phyloP scores from a whole-genome alignment of 2,329 filamentous ascomycete species.

The Aureobasidium vineae region DNA sequence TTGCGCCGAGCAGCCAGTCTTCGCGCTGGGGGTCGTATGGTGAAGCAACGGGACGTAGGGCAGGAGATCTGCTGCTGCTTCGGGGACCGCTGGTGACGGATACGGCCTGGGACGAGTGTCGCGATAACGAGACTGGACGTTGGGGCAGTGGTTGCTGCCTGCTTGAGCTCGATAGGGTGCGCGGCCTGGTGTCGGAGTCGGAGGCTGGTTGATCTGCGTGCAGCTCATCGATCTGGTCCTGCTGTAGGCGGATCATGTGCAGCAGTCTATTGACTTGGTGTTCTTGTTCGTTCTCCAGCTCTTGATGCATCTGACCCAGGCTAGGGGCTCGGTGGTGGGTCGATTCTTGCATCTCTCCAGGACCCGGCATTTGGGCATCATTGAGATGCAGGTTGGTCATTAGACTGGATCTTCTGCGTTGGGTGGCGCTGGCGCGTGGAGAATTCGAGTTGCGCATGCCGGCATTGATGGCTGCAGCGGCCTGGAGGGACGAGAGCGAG shows the following conservation, averaged over 20 bases:
- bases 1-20: conserved; percentile 61
- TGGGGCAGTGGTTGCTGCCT: conserved; percentile 27
- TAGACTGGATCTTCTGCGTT: conserved; percentile 61
- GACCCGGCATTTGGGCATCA: conserved; percentile 64
- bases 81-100: conserved; percentile 36
- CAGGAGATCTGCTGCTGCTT: conserved; percentile 45
- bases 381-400: conserved; percentile 73
- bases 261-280: conserved; percentile 76
- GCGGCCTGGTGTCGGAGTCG: conserved; percentile 22
- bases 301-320: conserved; percentile 73
- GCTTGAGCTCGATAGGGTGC: conserved; percentile 37
- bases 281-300: conserved; percentile 76
- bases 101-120: conserved; percentile 45
- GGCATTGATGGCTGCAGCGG: conserved; percentile 70
- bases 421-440: conserved; percentile 23
- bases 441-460: conserved; percentile 41
- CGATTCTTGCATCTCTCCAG: conserved; percentile 61
- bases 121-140: conserved; percentile 41
- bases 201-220: conserved; percentile 37
- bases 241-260: conserved; percentile 72
- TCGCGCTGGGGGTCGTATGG: conserved; percentile 46
- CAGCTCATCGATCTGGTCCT: conserved; percentile 65
- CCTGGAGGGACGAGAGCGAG: conserved; percentile 67
- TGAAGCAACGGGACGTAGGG: conserved; percentile 55
- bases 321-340: conserved; percentile 66